phyloP scores from a whole-genome alignment of 495 filamentous ascomycete genomes.

The Oleoguttula mirabilis region DNA sequence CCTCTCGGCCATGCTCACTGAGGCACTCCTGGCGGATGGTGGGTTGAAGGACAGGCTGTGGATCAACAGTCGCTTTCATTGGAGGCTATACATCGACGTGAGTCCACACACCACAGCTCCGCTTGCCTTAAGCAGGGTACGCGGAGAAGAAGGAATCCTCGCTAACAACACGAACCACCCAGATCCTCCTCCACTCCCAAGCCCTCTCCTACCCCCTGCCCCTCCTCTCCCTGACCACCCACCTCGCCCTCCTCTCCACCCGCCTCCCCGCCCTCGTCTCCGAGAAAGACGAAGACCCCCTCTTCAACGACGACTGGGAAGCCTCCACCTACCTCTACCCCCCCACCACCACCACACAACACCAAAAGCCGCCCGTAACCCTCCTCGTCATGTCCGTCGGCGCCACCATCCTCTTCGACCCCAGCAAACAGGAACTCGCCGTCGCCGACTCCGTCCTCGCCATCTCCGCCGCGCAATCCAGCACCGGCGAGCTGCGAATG shows the following conservation, averaged over 20 bases:
- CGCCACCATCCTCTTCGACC: conserved; percentile 87
- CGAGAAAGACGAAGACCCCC: conserved; percentile 81
- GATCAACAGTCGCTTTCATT: conserved; percentile 85
- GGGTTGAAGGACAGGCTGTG: conserved; percentile 57
- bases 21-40: conserved; percentile 68
- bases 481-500: conserved; percentile 20
- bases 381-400: conserved; percentile 79
- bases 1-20: conserved; percentile 71
- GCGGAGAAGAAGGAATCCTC: no score
- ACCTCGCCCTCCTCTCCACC: conserved; percentile 86
- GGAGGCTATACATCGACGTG: conserved; percentile 92
- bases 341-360: conserved; percentile 16
- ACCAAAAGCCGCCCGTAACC: conserved; percentile 60
- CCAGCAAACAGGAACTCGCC: conserved; percentile 74
- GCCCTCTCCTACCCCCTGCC: conserved; percentile 38
- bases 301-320: conserved; percentile 98
- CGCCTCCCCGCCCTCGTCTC: conserved; percentile 74
- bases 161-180: conserved; percentile 1
- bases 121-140: no score
- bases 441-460: conserved; percentile 83
- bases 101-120: no score
- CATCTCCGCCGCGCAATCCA: conserved; percentile 24
- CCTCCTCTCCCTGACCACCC: conserved; percentile 80
- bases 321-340: conserved; percentile 67
- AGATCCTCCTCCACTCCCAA: conserved; percentile 2